Percentiles rank a stretch among this genome's conserved stretches.
Evolutionary conservation across 2,329 filamentous ascomycete species (phyloP).

Genomic region (Calycina marina): DNA sequence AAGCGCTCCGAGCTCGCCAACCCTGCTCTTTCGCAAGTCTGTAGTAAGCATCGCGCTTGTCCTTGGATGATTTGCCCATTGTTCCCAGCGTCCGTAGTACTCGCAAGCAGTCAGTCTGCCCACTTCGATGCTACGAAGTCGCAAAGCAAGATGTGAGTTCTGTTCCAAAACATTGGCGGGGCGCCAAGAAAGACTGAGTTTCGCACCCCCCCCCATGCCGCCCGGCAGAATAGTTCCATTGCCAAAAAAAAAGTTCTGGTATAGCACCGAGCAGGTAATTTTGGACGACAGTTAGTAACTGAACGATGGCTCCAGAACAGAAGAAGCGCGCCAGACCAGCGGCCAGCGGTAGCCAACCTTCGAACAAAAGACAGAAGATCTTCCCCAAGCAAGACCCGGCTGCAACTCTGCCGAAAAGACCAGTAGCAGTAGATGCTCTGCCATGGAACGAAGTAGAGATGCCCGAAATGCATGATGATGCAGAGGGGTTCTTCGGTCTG

Average conservation of each 20-base stretch:
- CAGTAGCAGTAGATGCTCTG: conserved; percentile 33
- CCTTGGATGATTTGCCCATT: conserved; percentile 97
- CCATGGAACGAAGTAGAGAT: conserved; percentile 46
- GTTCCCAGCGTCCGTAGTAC: conserved; percentile 1
- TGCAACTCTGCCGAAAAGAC: conserved; percentile 21
- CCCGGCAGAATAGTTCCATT: no score
- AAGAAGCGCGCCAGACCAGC: conserved; percentile 18
- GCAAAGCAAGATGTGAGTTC: no score
- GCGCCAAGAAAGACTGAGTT: no score
- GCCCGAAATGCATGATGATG: conserved; percentile 69
- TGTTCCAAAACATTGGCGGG: no score
- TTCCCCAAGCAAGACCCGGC: conserved; percentile 10
- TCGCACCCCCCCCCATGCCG: no score
- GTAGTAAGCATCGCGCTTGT: conserved; percentile 97
- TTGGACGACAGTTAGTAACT: no score
- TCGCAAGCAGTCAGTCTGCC: no score
- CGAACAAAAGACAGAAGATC: conserved; percentile 23
- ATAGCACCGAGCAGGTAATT: no score
- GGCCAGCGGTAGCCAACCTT: conserved; percentile 12
- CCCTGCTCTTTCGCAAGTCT: conserved; percentile 96
- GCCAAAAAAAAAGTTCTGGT: no score
- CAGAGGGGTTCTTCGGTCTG: conserved; percentile 84
- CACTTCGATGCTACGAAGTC: no score
- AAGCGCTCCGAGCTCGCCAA: conserved; percentile 90
- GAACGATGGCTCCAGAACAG: conserved; percentile 17